Conservation (phyloP, 2,329 filamentous ascomycete species). For the Sclerotinia nivalis region DNA sequence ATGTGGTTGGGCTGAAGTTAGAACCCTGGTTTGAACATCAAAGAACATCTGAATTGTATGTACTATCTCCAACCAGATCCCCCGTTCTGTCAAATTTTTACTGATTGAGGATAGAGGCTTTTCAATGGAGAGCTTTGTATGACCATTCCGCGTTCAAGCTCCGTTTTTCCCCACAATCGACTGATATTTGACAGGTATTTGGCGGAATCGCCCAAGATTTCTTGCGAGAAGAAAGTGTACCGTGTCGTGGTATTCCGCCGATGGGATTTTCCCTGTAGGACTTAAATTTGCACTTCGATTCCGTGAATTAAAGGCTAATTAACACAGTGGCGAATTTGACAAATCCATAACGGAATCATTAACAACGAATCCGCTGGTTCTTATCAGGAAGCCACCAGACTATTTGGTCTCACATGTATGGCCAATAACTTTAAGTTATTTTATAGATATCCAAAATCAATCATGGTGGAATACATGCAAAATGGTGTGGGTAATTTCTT, state of each 20-base stretch:
- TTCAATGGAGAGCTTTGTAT: slow-evolving; percentile 19
- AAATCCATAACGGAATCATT: slow-evolving; percentile 7
- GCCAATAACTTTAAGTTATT: slow-evolving; percentile 9
- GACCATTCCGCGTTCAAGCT: neutral
- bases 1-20: neutral
- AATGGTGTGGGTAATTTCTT: neutral
- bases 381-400: neutral
- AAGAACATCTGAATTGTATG: slow-evolving; percentile 14
- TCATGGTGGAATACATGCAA: slow-evolving; percentile 19
- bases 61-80: neutral
- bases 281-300: neutral
- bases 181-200: slow-evolving; percentile 16
- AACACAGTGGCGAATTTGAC: slow-evolving; percentile 6
- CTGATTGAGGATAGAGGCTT: slow-evolving; percentile 7
- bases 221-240: neutral
- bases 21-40: slow-evolving; percentile 20
- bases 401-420: slow-evolving; percentile 6
- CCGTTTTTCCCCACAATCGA: neutral
- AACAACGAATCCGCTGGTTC: neutral
- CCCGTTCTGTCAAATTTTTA: neutral
- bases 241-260: slow-evolving; percentile 13
- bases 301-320: neutral
- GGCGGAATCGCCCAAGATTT: slow-evolving; percentile 8
- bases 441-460: slow-evolving; percentile 14
- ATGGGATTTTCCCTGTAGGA: slow-evolving; percentile 20